Evolutionary conservation across 108 stramenopile species (phyloP).

Genomic region (Cyclotella atomus): DNA sequence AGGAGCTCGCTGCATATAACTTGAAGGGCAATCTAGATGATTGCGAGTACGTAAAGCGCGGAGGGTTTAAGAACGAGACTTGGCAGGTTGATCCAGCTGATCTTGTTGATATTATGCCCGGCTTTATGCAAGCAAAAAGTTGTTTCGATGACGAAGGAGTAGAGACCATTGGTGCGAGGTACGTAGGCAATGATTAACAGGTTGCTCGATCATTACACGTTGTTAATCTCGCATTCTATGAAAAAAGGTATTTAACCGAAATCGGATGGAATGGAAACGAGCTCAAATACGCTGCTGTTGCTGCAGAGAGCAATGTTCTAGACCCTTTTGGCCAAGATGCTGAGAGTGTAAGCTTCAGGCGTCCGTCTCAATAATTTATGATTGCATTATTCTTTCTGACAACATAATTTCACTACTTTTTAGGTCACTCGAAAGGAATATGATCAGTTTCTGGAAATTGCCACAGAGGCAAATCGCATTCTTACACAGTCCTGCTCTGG

Average conservation of each 20-base stretch:
- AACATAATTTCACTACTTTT: neutral
- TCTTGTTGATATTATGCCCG: slow-evolving; percentile 15
- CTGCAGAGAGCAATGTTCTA: slow-evolving; percentile 39
- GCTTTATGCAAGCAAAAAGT: slow-evolving; percentile 37
- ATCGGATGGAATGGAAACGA: slow-evolving; percentile 51
- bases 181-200: too few relatives aligned
- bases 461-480: slow-evolving; percentile 22
- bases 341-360: slow-evolving; percentile 21
- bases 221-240: too few relatives aligned
- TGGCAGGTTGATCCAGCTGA: slow-evolving; percentile 40
- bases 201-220: too few relatives aligned
- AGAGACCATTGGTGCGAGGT: slow-evolving; percentile 40
- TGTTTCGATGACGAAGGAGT: slow-evolving; percentile 40
- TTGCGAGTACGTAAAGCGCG: slow-evolving; percentile 47
- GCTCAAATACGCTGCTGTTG: slow-evolving; percentile 46
- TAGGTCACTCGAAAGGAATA: slow-evolving; percentile 37
- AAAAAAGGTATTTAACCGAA: too few relatives aligned
- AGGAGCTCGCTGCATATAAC: slow-evolving; percentile 54
- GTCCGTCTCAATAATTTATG: neutral
- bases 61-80: slow-evolving; percentile 38
- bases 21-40: slow-evolving; percentile 42
- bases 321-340: slow-evolving; percentile 39
- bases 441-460: slow-evolving; percentile 41
- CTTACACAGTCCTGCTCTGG: slow-evolving; percentile 38
- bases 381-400: neutral